Percentiles rank a stretch among this genome's conserved stretches.
These are phyloP conservation scores for Hanseniaspora mollemarum DNA, from an alignment of 805 yeast genomes.

Conservation along the genomic window DNA sequence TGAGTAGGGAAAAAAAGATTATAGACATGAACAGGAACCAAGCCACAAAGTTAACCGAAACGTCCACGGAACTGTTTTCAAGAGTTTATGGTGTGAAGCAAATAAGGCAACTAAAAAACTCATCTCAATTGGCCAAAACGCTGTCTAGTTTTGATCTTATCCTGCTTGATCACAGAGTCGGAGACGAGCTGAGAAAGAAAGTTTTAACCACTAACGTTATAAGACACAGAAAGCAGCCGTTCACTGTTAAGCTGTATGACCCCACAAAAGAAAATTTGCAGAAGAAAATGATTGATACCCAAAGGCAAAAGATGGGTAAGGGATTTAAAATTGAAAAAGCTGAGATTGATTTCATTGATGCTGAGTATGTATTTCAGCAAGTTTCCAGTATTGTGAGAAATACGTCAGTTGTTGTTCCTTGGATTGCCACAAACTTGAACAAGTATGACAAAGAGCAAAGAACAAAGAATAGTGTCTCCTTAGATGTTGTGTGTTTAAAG, in stretches of 20 bases:
- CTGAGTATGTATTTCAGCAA: constrained; percentile 52
- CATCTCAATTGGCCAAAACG: constrained; percentile 7
- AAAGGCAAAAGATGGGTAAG: constrained; percentile 15
- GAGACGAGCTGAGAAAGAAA: constrained; percentile 12
- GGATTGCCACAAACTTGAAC: constrained; percentile 16
- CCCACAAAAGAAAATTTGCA: neutral
- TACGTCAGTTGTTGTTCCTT: constrained; percentile 45
- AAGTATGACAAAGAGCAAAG: constrained; percentile 14
- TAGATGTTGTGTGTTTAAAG: constrained; percentile 36
- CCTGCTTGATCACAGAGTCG: constrained; percentile 12
- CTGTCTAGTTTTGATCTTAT: constrained; percentile 4
- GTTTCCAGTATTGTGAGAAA: constrained; percentile 52
- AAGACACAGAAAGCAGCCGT: constrained; percentile 16
- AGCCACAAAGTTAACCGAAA: constrained; percentile 25
- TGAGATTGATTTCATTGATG: constrained; percentile 42
- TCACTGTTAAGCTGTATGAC: constrained; percentile 9
- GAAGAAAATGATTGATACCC: constrained; percentile 4
- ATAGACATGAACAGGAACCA: constrained; percentile 14
- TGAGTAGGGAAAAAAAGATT: neutral
- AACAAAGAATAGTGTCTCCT: constrained; percentile 23
- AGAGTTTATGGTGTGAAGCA: constrained; percentile 51
- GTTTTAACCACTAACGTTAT: constrained; percentile 14
- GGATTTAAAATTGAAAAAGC: constrained; percentile 21
- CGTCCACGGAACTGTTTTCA: constrained; percentile 51
- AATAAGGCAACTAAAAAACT: constrained; percentile 23